These are phyloP conservation scores for Acer yangbiense DNA, from an alignment of 345 rosid genomes.

Conservation along the genomic window DNA sequence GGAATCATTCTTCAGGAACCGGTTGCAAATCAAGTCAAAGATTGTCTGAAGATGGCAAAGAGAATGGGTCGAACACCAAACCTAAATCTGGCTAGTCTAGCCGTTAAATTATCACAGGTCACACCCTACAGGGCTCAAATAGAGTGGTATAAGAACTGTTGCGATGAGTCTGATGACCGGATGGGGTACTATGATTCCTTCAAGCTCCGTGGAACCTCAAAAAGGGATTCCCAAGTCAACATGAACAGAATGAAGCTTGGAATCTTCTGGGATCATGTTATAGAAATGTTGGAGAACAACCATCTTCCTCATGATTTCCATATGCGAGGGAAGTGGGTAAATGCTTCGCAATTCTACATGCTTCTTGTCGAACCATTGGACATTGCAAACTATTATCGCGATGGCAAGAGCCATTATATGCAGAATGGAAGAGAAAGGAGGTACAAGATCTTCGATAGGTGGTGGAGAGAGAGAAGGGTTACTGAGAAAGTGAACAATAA, in stretches of 20 bases:
- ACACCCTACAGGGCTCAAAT: constrained; percentile 53
- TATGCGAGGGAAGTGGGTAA: constrained; percentile 56
- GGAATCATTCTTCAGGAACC: constrained; percentile 28
- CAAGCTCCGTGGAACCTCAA: constrained; percentile 45
- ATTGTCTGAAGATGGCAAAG: constrained; percentile 50
- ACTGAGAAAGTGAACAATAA: constrained; percentile 12
- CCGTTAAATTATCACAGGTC: constrained; percentile 47
- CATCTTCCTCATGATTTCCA: constrained; percentile 70
- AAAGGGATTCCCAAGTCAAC: constrained; percentile 54
- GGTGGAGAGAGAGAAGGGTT: constrained; percentile 46
- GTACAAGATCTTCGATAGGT: constrained; percentile 62
- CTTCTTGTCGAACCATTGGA: constrained; percentile 82
- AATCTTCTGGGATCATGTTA: constrained; percentile 61
- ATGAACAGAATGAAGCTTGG: constrained; percentile 67
- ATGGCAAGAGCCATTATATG: constrained; percentile 53
- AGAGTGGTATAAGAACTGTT: constrained; percentile 59
- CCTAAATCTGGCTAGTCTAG: constrained; percentile 49
- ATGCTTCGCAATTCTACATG: constrained; percentile 62
- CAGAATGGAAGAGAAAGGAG: constrained; percentile 66
- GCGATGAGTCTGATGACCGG: constrained; percentile 51
- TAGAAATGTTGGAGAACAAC: constrained; percentile 64
- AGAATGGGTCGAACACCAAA: constrained; percentile 50
- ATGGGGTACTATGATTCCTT: constrained; percentile 80
- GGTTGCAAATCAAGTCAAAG: constrained; percentile 32
- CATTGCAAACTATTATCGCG: constrained; percentile 62